A percentile compares a stretch with the other conserved stretches of the same genome.
phyloP scores from a whole-genome alignment of 352 stramenopile species.

The Globisporangium sylvaticum region DNA sequence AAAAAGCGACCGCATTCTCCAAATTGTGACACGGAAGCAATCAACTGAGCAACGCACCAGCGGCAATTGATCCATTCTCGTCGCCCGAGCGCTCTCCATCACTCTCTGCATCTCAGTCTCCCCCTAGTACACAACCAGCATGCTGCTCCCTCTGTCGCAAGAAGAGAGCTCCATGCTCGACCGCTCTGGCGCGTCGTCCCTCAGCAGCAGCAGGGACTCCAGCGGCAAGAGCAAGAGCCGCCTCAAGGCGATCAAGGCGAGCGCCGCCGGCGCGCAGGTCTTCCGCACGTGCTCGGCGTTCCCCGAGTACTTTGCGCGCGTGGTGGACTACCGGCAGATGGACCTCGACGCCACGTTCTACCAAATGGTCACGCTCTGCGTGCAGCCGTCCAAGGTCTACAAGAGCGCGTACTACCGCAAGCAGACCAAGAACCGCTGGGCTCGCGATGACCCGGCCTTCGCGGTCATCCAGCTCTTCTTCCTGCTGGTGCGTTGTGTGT shows the following conservation, averaged over 20 bases:
- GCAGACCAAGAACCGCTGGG: constrained; percentile 99
- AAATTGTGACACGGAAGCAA: constrained; percentile 6
- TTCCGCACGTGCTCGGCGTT: constrained; percentile 74
- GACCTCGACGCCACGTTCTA: constrained; percentile 87
- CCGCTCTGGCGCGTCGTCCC: not conserved
- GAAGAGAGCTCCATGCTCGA: constrained; percentile 15
- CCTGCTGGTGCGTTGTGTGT: constrained; percentile 45
- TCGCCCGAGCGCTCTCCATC: not conserved
- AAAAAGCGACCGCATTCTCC: too few relatives aligned
- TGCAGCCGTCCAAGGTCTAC: constrained; percentile 84
- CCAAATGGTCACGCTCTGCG: constrained; percentile 86
- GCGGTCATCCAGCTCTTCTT: constrained; percentile 94
- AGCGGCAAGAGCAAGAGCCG: constrained; percentile 14
- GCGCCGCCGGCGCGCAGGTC: constrained; percentile 29
- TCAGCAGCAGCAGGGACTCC: not conserved
- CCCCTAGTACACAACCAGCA: not conserved
- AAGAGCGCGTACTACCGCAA: constrained; percentile 87
- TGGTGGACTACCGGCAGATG: constrained; percentile 85
- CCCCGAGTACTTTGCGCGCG: constrained; percentile 79
- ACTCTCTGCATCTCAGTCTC: not conserved
- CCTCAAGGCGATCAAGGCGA: constrained; percentile 31
- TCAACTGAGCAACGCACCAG: not conserved
- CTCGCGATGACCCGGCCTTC: constrained; percentile 96
- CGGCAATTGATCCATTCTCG: not conserved
- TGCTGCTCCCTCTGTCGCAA: constrained; percentile 23